Evolutionary conservation across 495 filamentous ascomycete genomes (phyloP).

Genomic region (Neurospora sp.): DNA sequence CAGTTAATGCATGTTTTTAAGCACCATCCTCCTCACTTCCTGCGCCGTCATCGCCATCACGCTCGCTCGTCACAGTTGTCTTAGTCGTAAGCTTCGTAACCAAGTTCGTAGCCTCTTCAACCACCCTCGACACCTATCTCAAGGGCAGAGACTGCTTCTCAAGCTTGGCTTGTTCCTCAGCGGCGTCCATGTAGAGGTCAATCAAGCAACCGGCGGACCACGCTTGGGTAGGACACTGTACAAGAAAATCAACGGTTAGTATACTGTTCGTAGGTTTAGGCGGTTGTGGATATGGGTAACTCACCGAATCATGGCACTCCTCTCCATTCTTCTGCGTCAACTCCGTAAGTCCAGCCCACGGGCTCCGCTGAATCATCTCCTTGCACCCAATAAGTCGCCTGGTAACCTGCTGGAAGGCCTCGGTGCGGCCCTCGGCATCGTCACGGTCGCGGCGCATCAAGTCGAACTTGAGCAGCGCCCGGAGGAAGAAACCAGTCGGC

Average conservation of each 20-base stretch:
- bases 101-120: background rate
- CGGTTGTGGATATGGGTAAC: slow-evolving; percentile 20
- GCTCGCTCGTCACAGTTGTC: background rate
- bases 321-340: slow-evolving; percentile 83
- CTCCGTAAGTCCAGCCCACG: slow-evolving; percentile 91
- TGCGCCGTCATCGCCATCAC: background rate
- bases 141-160: slow-evolving; percentile 15
- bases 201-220: slow-evolving; percentile 93
- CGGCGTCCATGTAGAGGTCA: slow-evolving; percentile 88
- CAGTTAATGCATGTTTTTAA: background rate
- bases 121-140: slow-evolving; percentile 4
- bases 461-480: slow-evolving; percentile 86
- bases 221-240: slow-evolving; percentile 78
- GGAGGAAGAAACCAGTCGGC: slow-evolving; percentile 90
- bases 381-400: slow-evolving; percentile 72
- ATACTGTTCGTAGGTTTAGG: background rate
- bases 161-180: slow-evolving; percentile 31
- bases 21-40: background rate
- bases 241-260: slow-evolving; percentile 4
- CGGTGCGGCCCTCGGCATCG: slow-evolving; percentile 54
- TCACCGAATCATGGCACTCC: slow-evolving; percentile 77
- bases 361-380: slow-evolving; percentile 59
- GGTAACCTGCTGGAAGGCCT: slow-evolving; percentile 91
- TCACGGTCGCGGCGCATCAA: slow-evolving; percentile 55
- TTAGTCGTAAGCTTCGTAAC: background rate